Evolutionary conservation across 1,139 yeast species (phyloP).

Genomic region (Lodderomyces parapsilosis): DNA sequence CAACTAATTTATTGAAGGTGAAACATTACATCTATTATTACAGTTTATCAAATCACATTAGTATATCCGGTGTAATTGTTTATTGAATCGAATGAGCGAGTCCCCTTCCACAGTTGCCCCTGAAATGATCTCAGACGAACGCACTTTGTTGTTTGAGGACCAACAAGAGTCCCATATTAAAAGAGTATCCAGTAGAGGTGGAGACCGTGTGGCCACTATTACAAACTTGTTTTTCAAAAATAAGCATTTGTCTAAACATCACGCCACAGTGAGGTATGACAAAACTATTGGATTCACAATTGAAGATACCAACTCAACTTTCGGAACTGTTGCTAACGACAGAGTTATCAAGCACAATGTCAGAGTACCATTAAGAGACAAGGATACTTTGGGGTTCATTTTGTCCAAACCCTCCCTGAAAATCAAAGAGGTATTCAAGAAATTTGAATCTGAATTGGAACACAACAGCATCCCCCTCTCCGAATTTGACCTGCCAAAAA

Average conservation of each 20-base stretch:
- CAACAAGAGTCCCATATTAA: constrained; percentile 19
- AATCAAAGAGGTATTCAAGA: constrained; percentile 19
- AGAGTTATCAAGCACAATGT: constrained; percentile 19
- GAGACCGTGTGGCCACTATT: constrained; percentile 21
- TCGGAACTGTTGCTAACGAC: constrained; percentile 39
- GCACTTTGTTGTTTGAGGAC: constrained; percentile 18
- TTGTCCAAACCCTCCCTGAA: constrained; percentile 28
- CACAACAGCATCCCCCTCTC: constrained; percentile 19
- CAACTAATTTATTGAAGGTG: too few relatives aligned
- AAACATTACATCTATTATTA: too few relatives aligned
- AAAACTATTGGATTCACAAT: not conserved
- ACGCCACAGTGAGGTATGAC: constrained; percentile 10
- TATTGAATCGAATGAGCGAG: not conserved
- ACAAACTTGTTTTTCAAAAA: constrained; percentile 31
- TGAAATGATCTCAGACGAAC: constrained; percentile 13
- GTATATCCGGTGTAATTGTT: not conserved
- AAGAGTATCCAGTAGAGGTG: constrained; percentile 30
- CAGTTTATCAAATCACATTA: too few relatives aligned
- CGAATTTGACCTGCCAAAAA: constrained; percentile 24
- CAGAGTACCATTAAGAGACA: constrained; percentile 19
- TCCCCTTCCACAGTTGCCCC: not conserved
- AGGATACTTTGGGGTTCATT: constrained; percentile 34
- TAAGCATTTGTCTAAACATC: constrained; percentile 35
- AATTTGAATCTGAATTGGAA: constrained; percentile 7
- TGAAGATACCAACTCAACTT: constrained; percentile 26